Percentiles rank a stretch among this genome's conserved stretches.
Conservation (phyloP, 306 rosid genomes). For the Fragaria iinumae region DNA sequence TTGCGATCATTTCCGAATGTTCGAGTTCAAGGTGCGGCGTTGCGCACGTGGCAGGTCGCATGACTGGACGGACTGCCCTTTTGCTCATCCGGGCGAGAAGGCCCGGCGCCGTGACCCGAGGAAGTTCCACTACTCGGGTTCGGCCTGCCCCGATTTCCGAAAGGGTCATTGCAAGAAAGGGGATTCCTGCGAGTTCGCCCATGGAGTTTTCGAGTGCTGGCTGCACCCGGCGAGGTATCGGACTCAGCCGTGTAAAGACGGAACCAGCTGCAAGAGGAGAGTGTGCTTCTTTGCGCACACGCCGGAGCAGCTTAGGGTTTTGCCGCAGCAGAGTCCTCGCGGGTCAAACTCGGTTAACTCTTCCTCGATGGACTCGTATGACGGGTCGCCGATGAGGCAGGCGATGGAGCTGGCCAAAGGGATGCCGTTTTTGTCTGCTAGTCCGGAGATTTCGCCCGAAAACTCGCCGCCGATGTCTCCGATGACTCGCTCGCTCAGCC, state of each 20-base stretch:
- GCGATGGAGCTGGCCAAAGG: slow-evolving; percentile 38
- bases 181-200: slow-evolving; percentile 83
- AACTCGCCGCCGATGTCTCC: slow-evolving; percentile 82
- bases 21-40: slow-evolving; percentile 81
- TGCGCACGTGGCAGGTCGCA: slow-evolving; percentile 95
- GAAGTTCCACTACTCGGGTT: slow-evolving; percentile 80
- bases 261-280: slow-evolving; percentile 68
- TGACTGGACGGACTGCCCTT: slow-evolving; percentile 99
- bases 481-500: slow-evolving; percentile 30
- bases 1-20: slow-evolving; percentile 89
- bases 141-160: slow-evolving; percentile 91
- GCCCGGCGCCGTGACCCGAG: slow-evolving; percentile 97
- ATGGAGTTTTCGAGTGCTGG: slow-evolving; percentile 98
- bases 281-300: slow-evolving; percentile 97
- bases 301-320: slow-evolving; percentile 76
- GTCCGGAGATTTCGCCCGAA: slow-evolving; percentile 55
- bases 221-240: slow-evolving; percentile 94
- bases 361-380: slow-evolving; percentile 44
- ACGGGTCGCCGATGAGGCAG: slow-evolving; percentile 65
- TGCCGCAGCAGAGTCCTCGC: slow-evolving; percentile 65
- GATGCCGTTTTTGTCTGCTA: slow-evolving; percentile 42
- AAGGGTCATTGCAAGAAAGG: slow-evolving; percentile 84
- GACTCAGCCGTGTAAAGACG: slow-evolving; percentile 96
- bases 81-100: slow-evolving; percentile 97
- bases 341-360: slow-evolving; percentile 31